These are phyloP conservation scores for Euphorbia peplus DNA, from an alignment of 345 rosid species.

Conservation along the genomic window DNA sequence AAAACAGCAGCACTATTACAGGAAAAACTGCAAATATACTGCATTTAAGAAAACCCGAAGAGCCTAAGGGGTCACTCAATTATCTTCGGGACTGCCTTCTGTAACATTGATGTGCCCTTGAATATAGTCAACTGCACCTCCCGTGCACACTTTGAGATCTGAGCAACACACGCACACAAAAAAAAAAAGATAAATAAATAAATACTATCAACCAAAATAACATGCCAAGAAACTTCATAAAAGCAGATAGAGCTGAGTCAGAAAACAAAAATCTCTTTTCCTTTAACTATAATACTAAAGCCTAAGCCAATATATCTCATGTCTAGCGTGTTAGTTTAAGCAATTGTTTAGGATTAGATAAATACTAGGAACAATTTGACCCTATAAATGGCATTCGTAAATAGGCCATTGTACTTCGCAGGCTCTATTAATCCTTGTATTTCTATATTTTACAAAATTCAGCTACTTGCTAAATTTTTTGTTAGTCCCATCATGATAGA, in stretches of 20 bases:
- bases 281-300: neutral
- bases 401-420: neutral
- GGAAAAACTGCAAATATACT: neutral
- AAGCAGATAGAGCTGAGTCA: neutral
- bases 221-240: neutral
- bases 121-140: constrained; percentile 76
- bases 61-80: neutral
- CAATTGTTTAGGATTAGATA: too few species aligned
- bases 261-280: neutral
- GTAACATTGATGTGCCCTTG: constrained; percentile 80
- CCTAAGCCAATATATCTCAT: neutral
- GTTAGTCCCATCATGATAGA: neutral
- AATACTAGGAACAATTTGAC: too few species aligned
- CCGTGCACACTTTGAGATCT: constrained; percentile 63
- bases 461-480: too few species aligned
- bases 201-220: too few species aligned
- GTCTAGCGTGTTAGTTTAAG: neutral
- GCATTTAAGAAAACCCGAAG: neutral
- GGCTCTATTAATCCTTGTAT: neutral
- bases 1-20: constrained; percentile 16
- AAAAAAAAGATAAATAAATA: neutral
- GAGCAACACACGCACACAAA: constrained; percentile 19
- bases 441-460: too few species aligned
- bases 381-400: too few species aligned
- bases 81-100: constrained; percentile 57